These are phyloP conservation scores for Ophiobolus disseminans DNA, from an alignment of 2,329 filamentous ascomycete genomes.

Conservation along the genomic window DNA sequence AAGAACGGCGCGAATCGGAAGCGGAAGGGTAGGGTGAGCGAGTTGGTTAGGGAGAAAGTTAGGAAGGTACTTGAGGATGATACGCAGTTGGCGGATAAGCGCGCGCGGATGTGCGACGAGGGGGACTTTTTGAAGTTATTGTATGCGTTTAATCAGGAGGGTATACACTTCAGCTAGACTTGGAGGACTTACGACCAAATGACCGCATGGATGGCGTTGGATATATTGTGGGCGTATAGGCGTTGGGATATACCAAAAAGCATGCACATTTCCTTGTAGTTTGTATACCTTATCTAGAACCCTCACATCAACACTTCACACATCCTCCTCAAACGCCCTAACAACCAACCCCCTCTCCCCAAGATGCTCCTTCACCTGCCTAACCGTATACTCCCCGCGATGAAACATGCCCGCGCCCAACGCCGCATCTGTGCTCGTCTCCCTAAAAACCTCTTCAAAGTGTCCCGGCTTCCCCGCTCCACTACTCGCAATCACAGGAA, in stretches of 20 bases:
- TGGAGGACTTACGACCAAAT: neutral
- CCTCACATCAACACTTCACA: slow-evolving; percentile 18
- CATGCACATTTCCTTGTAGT: neutral
- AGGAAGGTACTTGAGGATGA: slow-evolving; percentile 81
- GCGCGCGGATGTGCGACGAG: slow-evolving; percentile 87
- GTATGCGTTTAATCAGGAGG: slow-evolving; percentile 86
- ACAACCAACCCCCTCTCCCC: slow-evolving; percentile 74
- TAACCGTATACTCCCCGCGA: slow-evolving; percentile 90
- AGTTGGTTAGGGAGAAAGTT: slow-evolving; percentile 87
- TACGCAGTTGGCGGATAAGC: slow-evolving; percentile 80
- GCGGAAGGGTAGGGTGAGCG: slow-evolving; percentile 79
- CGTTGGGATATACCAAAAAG: neutral
- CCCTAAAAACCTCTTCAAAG: slow-evolving; percentile 87
- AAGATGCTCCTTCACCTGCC: slow-evolving; percentile 88
- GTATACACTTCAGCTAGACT: slow-evolving; percentile 81
- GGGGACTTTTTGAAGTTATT: slow-evolving; percentile 87
- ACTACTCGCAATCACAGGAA: slow-evolving; percentile 94
- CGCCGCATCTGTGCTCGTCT: slow-evolving; percentile 88
- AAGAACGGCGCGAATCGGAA: slow-evolving; percentile 64
- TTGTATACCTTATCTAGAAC: no score
- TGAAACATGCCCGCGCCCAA: slow-evolving; percentile 98
- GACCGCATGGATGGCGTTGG: slow-evolving; percentile 29
- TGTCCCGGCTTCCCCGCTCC: slow-evolving; percentile 88
- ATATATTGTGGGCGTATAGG: slow-evolving; percentile 4
- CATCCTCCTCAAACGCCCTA: slow-evolving; percentile 71